Base-by-base conservation (phyloP, 495 filamentous ascomycete genomes). In the Lophiotrema nucula region DNA sequence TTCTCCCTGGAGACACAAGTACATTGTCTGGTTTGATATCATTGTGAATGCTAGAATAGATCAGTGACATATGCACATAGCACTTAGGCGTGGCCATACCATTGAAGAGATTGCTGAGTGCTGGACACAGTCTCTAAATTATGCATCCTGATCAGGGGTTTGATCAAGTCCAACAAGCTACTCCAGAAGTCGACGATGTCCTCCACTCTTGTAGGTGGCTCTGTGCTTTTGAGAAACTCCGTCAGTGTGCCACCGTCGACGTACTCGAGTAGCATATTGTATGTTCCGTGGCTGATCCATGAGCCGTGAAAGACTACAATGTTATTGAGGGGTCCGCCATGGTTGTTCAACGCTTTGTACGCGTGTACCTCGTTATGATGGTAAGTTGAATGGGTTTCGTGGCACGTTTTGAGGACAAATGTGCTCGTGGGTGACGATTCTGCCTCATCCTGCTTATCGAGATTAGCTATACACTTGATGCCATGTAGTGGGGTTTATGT, bases 201-300 rank as follows among this genome's bases (percentile, higher is more conserved):
- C 22, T 62, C 55, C 24, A 52, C 61, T 21, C 50, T 69, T 12
- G 53, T 46, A 1, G 73, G 74, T 22, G 69, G 65, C 4, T 50
- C 37, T 16, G 55, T 66, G 6, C 21, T 63, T 37, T 60, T 41
- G 51, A 78, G 71, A 50, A 68, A 78, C 13, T 74, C 58, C 23
- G 72, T 69, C n/a, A 80, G 62, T 15, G 68, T 71, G 10, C 76
- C 77, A 26, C 61, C 50, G 47, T 79, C 72, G 2, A 72, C 76
- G 61, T 70, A 78, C 57, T 80, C 77, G 2, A 81, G 64, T 26
- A 81, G 59, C 0, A 80, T 58, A 51, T 76, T 73, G 51, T 66
- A 76, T 0, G 63, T 67, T 3, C 52, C 67, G 23, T 67, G 56
- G 21, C 76, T 69, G 43, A 64, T 69, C 55, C 72, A 79, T 25